Percentiles rank a stretch among this genome's conserved stretches.
Conservation (phyloP, 2,329 filamentous ascomycete species). For the Elsinoe arachidis region DNA sequence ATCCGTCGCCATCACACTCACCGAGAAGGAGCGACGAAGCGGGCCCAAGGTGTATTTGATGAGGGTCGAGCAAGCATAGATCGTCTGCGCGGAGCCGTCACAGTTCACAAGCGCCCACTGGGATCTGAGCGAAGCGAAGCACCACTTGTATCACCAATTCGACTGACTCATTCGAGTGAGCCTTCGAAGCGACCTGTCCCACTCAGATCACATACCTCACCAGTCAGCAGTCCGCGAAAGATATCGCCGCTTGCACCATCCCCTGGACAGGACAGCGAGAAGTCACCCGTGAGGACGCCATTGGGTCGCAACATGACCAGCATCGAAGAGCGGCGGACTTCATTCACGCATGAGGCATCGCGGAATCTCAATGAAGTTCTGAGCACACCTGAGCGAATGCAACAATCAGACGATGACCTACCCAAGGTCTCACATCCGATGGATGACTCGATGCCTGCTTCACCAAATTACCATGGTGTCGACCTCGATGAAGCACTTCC, state of each 20-base stretch:
- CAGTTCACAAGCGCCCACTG: background rate
- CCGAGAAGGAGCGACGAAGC: background rate
- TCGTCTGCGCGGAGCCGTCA: constrained; percentile 3
- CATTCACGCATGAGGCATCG: background rate
- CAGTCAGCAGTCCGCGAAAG: background rate
- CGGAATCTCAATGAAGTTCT: constrained; percentile 2
- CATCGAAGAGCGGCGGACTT: constrained; percentile 7
- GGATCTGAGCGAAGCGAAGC: background rate
- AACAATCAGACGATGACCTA: background rate
- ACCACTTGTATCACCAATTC: background rate
- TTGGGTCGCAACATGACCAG: background rate
- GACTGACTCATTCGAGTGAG: background rate
- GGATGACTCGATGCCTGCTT: background rate
- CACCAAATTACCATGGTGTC: constrained; percentile 41
- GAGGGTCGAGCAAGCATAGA: constrained; percentile 9
- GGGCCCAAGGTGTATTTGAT: constrained; percentile 10
- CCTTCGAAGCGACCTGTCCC: background rate
- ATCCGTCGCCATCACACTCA: background rate
- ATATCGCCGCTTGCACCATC: constrained; percentile 31
- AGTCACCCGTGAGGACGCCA: background rate
- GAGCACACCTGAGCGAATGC: background rate
- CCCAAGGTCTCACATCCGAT: background rate
- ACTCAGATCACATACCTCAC: constrained; percentile 8
- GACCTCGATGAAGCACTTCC: constrained; percentile 50
- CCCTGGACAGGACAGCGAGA: constrained; percentile 27